Conservation (phyloP, 768 basidiomycete genomes). For the Lanmaoa pseudosensibilis region DNA sequence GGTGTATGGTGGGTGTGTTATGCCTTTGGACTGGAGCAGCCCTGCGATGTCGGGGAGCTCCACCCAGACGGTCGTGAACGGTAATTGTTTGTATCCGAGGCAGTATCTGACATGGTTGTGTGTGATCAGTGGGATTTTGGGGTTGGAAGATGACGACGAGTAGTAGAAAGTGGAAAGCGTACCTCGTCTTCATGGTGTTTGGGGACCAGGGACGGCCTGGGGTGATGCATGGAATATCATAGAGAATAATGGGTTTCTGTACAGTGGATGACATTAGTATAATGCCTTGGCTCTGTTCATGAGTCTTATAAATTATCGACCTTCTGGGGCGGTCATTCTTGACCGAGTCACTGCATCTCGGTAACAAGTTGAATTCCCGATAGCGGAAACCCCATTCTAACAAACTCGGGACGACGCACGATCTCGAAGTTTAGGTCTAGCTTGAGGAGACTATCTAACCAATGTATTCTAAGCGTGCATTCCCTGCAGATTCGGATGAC, state of each 20-base stretch:
- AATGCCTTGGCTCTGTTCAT: too few species aligned
- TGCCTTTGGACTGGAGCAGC: slow-evolving; percentile 26
- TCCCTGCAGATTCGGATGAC: too few species aligned
- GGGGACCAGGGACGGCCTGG: slow-evolving; percentile 37
- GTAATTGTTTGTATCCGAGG: slow-evolving; percentile 14
- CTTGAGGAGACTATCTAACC: too few species aligned
- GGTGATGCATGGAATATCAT: slow-evolving; percentile 35
- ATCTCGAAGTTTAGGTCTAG: too few species aligned
- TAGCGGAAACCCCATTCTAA: too few species aligned
- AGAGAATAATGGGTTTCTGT: slow-evolving; percentile 32
- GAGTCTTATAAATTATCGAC: background rate
- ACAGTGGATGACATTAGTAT: slow-evolving; percentile 7
- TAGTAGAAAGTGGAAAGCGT: too few species aligned
- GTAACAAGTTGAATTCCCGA: background rate
- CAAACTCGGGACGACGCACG: too few species aligned
- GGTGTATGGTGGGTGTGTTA: slow-evolving; percentile 36
- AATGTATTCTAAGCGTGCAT: too few species aligned
- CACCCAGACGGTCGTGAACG: slow-evolving; percentile 23
- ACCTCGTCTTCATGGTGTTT: slow-evolving; percentile 17
- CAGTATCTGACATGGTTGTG: slow-evolving; percentile 7
- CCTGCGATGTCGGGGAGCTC: slow-evolving; percentile 43
- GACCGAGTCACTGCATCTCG: background rate
- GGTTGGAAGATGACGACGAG: background rate
- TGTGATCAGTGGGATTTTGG: background rate
- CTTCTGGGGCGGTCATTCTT: background rate